Evolutionary conservation across 225 moss, liverwort and hornwort species (phyloP).

Genomic region (Ulota crispa): DNA sequence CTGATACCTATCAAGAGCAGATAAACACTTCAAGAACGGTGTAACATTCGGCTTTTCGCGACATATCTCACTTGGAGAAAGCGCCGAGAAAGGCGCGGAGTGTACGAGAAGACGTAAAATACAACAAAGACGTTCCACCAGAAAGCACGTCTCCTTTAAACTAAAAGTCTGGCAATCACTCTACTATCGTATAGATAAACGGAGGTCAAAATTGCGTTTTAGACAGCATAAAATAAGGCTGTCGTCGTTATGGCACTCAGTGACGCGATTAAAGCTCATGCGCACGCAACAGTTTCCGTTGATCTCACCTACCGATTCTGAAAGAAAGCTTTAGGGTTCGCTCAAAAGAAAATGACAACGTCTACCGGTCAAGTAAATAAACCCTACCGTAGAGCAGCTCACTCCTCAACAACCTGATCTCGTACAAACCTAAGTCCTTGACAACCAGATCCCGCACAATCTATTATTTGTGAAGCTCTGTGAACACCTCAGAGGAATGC

Average conservation of each 20-base stretch:
- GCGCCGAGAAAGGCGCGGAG: too few relatives aligned
- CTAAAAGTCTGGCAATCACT: too few relatives aligned
- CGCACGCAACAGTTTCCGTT: not conserved
- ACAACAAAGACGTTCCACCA: too few relatives aligned
- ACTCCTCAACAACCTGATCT: constrained; percentile 10
- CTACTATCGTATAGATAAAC: not conserved
- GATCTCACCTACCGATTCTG: not conserved
- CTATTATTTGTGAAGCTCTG: not conserved
- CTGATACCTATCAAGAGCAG: not conserved
- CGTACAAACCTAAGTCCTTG: not conserved
- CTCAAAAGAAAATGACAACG: not conserved
- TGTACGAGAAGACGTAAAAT: too few relatives aligned
- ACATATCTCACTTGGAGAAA: not conserved
- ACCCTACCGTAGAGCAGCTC: not conserved
- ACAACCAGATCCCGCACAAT: not conserved
- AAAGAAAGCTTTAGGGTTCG: constrained; percentile 11
- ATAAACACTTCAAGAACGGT: not conserved
- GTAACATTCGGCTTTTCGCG: not conserved
- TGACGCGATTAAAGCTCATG: not conserved
- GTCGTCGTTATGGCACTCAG: not conserved
- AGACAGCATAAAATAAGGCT: not conserved
- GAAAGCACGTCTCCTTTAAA: too few relatives aligned
- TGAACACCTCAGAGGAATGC: not conserved
- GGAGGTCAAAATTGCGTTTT: not conserved
- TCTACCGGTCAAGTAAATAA: not conserved